phyloP scores from a whole-genome alignment of 371 early-diverging fungal genomes.

The Actinomortierella ambigua region DNA sequence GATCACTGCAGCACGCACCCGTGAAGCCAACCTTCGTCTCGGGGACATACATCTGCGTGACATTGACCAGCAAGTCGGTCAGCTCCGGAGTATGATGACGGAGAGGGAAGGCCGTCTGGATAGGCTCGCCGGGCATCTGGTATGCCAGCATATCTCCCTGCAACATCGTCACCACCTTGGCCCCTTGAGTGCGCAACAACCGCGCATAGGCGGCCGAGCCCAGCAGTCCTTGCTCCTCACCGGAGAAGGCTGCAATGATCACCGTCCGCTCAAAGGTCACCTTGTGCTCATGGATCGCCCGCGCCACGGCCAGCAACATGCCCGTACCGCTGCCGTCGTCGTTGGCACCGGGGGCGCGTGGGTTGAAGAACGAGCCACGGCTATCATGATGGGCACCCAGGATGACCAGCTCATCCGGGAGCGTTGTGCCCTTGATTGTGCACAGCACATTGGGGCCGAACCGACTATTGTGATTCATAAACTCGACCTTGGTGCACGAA shows the following conservation, averaged over 20 bases:
- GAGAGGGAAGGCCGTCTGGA: constrained; percentile 47
- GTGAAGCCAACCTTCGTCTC: constrained; percentile 42
- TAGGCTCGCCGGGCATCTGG: constrained; percentile 46
- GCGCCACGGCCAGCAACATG: constrained; percentile 41
- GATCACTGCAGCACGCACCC: constrained; percentile 50
- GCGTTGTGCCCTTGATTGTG: constrained; percentile 44
- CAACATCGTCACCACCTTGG: constrained; percentile 42
- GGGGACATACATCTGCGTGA: constrained; percentile 46
- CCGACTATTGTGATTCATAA: constrained; percentile 29
- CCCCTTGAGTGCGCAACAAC: constrained; percentile 20
- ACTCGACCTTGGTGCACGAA: constrained; percentile 36
- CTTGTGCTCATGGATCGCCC: constrained; percentile 31
- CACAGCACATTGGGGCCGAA: constrained; percentile 51
- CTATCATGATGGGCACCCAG: constrained; percentile 49
- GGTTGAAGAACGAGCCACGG: constrained; percentile 40
- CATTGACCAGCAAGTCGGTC: constrained; percentile 31
- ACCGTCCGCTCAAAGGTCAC: constrained; percentile 40
- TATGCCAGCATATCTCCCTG: constrained; percentile 52
- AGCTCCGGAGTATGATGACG: constrained; percentile 42
- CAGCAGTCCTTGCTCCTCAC: constrained; percentile 51
- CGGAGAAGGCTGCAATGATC: constrained; percentile 45
- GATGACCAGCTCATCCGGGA: constrained; percentile 45
- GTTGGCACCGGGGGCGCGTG: constrained; percentile 50
- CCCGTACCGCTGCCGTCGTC: constrained; percentile 46
- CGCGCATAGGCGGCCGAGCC: constrained; percentile 48